phyloP scores from a whole-genome alignment of 2,329 filamentous ascomycete genomes.

The Fusarium xyrophilum region DNA sequence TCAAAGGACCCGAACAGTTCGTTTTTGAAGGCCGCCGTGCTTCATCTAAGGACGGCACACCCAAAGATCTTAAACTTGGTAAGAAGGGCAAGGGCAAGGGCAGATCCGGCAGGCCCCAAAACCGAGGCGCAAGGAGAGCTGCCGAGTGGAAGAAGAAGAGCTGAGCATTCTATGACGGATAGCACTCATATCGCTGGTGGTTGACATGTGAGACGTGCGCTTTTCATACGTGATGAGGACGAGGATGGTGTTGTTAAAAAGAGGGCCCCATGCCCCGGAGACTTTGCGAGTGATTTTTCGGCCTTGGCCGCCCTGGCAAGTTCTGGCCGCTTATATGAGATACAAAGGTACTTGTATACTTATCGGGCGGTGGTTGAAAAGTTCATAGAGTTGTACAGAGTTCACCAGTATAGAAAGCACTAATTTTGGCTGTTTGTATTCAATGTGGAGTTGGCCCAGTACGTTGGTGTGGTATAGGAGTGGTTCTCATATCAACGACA shows the following conservation, averaged over 20 bases:
- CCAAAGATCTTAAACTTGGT: slow-evolving; percentile 66
- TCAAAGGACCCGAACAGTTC: slow-evolving; percentile 71
- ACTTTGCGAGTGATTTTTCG: slow-evolving; percentile 33
- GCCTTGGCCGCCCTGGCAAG: slow-evolving; percentile 10
- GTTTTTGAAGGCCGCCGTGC: slow-evolving; percentile 85
- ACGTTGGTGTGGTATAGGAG: neutral
- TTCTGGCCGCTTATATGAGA: slow-evolving; percentile 25
- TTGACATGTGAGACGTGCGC: slow-evolving; percentile 9
- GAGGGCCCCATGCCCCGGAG: slow-evolving; percentile 25
- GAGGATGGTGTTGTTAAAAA: slow-evolving; percentile 5
- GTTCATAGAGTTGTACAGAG: slow-evolving; percentile 7
- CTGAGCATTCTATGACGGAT: slow-evolving; percentile 13
- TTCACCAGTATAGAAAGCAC: slow-evolving; percentile 1
- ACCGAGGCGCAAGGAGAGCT: slow-evolving; percentile 50
- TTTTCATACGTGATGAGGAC: slow-evolving; percentile 1
- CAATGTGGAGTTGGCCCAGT: neutral
- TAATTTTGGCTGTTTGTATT: neutral
- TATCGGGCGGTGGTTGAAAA: neutral
- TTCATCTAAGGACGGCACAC: slow-evolving; percentile 68
- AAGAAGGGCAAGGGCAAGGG: slow-evolving; percentile 62
- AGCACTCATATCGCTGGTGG: neutral
- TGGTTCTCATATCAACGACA: neutral
- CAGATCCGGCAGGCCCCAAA: slow-evolving; percentile 47
- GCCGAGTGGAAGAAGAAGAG: slow-evolving; percentile 56
- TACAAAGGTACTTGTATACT: slow-evolving; percentile 15